Conservation (phyloP, 1,284 basidiomycete species). For the Trichosporon faecale region DNA sequence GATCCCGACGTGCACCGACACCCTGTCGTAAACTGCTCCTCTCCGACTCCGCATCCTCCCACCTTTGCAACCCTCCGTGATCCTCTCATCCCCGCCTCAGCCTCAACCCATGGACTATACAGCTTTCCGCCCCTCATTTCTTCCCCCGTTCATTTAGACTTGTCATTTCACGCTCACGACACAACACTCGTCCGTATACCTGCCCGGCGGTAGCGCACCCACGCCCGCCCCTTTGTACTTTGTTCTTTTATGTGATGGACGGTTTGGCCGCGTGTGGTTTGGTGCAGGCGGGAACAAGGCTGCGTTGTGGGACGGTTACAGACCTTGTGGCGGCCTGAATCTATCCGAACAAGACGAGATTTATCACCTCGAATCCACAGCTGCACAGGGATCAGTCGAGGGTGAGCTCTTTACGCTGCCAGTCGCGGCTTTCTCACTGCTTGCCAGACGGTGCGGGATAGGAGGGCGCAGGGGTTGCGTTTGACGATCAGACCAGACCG, state of each 20-base stretch:
- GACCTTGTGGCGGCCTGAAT: no score
- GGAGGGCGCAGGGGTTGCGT: no score
- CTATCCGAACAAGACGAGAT: no score
- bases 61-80: neutral
- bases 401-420: no score
- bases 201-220: neutral
- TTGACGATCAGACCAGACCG: no score
- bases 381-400: no score
- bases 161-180: conserved; percentile 2
- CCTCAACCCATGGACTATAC: neutral
- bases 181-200: neutral
- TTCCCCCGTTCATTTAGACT: neutral
- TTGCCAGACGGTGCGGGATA: no score
- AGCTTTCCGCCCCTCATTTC: neutral
- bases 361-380: no score
- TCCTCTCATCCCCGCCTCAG: neutral
- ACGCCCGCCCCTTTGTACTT: neutral
- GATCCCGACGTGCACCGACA: conserved; percentile 52
- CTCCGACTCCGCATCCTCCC: neutral
- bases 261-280: neutral
- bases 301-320: no score
- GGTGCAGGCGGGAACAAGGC: no score
- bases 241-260: conserved; percentile 4
- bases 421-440: no score
- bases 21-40: neutral